phyloP scores from a whole-genome alignment of 441 rosid species.

The Euphorbia corollata region DNA sequence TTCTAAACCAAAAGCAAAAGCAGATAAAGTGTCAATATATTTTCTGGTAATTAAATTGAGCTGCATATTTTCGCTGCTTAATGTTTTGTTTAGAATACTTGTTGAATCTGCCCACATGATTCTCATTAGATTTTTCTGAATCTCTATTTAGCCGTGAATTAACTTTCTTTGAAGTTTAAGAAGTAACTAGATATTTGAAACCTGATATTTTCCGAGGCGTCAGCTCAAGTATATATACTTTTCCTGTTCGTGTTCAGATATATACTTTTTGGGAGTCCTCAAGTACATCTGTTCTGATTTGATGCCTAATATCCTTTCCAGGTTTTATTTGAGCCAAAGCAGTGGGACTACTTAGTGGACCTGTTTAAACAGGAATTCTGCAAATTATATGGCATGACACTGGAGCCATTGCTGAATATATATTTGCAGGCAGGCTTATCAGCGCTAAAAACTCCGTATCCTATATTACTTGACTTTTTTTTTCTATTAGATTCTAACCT shows the following conservation, averaged over 20 bases:
- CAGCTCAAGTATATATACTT: too few relatives aligned
- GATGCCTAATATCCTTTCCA: constrained; percentile 24
- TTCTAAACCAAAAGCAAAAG: neutral
- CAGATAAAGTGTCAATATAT: neutral
- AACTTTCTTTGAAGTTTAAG: neutral
- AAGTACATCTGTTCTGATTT: neutral
- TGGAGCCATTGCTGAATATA: constrained; percentile 80
- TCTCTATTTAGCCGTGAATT: neutral
- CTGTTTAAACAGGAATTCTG: constrained; percentile 88
- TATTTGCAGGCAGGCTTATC: constrained; percentile 92
- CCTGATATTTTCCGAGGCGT: neutral
- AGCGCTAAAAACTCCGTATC: constrained; percentile 92
- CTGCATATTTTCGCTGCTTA: neutral
- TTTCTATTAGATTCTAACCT: neutral
- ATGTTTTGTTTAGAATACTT: neutral
- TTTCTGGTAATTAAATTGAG: too few relatives aligned
- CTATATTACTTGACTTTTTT: constrained; percentile 21
- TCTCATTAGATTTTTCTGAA: neutral
- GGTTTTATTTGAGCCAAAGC: constrained; percentile 73
- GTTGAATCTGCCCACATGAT: neutral
- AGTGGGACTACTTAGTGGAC: constrained; percentile 82
- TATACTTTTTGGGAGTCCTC: neutral
- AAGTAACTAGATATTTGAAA: neutral
- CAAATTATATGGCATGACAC: constrained; percentile 87
- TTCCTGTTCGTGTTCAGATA: neutral